Percentiles rank a stretch among this genome's conserved stretches.
These are phyloP conservation scores for Citrus sinensis DNA, from an alignment of 345 rosid genomes.

Conservation along the genomic window DVS_A1.0 CM039162.1:5424501-5425000, in stretches of 20 bases:
- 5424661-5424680: conserved; percentile 47
- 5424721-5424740: conserved; percentile 57
- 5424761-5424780: conserved; percentile 46
- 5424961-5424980: conserved; percentile 45
- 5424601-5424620: conserved; percentile 16
- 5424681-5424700: conserved; percentile 94
- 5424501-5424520: conserved; percentile 98
- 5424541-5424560: conserved; percentile 66
- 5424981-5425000: conserved; percentile 55
- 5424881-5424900: conserved; percentile 50
- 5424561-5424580: conserved; percentile 73
- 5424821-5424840: conserved; percentile 26
- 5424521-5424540: conserved; percentile 73
- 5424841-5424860: conserved; percentile 37
- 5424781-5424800: conserved; percentile 85
- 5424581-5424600: conserved; percentile 40
- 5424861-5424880: conserved; percentile 47
- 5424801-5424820: conserved; percentile 46
- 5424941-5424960: conserved; percentile 41
- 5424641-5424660: background rate
- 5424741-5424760: conserved; percentile 51
- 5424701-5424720: conserved; percentile 90
- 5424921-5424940: background rate
- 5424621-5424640: background rate
- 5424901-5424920: conserved; percentile 8